A percentile compares a stretch with the other conserved stretches of the same genome.
phyloP scores from a whole-genome alignment of 2,329 filamentous ascomycete species.

The Aspergillus sp. region DNA sequence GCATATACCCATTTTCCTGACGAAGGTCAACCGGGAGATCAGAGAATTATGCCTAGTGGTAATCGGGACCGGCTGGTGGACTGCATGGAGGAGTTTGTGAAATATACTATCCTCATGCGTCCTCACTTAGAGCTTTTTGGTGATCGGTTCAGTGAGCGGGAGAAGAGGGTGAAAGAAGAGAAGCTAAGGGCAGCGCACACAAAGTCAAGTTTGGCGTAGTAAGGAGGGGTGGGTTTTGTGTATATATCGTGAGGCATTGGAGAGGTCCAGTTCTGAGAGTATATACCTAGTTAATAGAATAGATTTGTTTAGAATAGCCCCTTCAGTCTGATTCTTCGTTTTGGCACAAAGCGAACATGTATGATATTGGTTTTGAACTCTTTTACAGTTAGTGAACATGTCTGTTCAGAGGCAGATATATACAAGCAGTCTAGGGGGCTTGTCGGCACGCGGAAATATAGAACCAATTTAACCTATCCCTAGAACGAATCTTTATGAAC shows the following conservation, averaged over 20 bases:
- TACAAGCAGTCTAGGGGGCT: not conserved
- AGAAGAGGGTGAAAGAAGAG: constrained; percentile 23
- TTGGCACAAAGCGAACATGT: not conserved
- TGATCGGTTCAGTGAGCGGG: constrained; percentile 63
- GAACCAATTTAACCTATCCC: not conserved
- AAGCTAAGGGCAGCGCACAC: not conserved
- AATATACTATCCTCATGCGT: constrained; percentile 66
- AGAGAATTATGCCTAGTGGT: constrained; percentile 54
- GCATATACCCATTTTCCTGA: constrained; percentile 64
- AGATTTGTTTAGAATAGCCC: not conserved
- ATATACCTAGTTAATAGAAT: constrained; percentile 1
- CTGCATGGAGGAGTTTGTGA: constrained; percentile 70
- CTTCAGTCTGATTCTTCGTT: not conserved
- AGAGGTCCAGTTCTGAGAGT: not conserved
- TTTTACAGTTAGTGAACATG: not conserved
- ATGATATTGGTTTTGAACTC: not conserved
- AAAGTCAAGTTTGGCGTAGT: not conserved
- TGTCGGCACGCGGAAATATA: not conserved
- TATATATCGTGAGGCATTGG: not conserved
- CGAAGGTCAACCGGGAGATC: constrained; percentile 46
- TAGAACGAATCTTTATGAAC: not conserved
- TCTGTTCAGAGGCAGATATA: not conserved
- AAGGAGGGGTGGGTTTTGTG: not conserved
- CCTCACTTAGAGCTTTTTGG: constrained; percentile 61
- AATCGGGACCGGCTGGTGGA: constrained; percentile 63